Conservation (phyloP, 495 filamentous ascomycete genomes). For the Parmelia sp. region DNA sequence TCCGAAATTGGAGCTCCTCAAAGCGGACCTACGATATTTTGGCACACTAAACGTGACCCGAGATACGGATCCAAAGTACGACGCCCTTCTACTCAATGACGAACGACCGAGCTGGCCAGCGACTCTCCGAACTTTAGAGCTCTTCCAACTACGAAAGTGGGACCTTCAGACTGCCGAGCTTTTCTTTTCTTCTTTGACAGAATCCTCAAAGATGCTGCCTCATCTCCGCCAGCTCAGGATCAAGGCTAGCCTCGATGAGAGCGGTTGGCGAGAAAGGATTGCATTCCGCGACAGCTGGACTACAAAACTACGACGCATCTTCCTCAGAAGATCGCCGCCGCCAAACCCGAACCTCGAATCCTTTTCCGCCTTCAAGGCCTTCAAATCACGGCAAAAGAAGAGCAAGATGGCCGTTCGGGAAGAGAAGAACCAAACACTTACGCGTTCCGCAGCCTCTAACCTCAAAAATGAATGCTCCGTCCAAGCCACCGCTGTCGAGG, state of each 20-base stretch:
- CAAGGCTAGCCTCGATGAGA: slow-evolving; percentile 57
- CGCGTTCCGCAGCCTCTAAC: background rate
- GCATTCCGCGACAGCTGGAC: slow-evolving; percentile 68
- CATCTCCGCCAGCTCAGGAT: slow-evolving; percentile 61
- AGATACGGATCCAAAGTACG: slow-evolving; percentile 66
- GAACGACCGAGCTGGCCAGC: slow-evolving; percentile 71
- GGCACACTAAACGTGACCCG: slow-evolving; percentile 47
- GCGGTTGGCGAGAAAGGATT: slow-evolving; percentile 68
- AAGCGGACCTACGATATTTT: slow-evolving; percentile 66
- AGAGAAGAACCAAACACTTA: background rate
- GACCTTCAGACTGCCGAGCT: slow-evolving; percentile 53
- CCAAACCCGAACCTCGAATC: slow-evolving; percentile 41
- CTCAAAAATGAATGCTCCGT: background rate
- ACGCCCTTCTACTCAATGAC: slow-evolving; percentile 48
- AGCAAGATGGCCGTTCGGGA: background rate
- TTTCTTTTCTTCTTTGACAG: slow-evolving; percentile 69
- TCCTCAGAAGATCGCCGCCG: slow-evolving; percentile 49
- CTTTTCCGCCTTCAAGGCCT: slow-evolving; percentile 33
- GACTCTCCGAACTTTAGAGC: slow-evolving; percentile 60
- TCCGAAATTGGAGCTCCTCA: slow-evolving; percentile 59
- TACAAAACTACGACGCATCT: slow-evolving; percentile 54
- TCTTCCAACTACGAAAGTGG: slow-evolving; percentile 70
- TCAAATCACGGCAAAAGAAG: slow-evolving; percentile 12
- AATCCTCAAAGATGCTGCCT: slow-evolving; percentile 55
- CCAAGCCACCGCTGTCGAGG: background rate